phyloP scores from a whole-genome alignment of 148 eudicot species.

The Cornus suecica region DNA sequence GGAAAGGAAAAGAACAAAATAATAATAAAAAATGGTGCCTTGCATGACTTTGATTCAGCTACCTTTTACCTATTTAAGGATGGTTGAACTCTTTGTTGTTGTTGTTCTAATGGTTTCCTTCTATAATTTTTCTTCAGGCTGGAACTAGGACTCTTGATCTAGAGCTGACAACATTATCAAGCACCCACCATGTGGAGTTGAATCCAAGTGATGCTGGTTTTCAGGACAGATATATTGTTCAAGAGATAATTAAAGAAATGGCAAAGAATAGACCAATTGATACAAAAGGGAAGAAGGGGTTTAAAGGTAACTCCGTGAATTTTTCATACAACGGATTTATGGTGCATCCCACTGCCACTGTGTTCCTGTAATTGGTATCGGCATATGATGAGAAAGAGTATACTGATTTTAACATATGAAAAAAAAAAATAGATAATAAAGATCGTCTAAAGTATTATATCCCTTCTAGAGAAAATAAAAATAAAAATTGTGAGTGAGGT shows the following conservation, averaged over 20 bases:
- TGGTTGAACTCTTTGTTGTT: background rate
- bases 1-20: too few relatives aligned
- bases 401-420: background rate
- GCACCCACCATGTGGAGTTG: slow-evolving; percentile 89
- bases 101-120: slow-evolving; percentile 2
- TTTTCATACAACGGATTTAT: background rate
- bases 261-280: slow-evolving; percentile 95
- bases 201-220: slow-evolving; percentile 98
- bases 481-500: background rate
- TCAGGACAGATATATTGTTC: slow-evolving; percentile 94
- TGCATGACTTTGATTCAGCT: background rate
- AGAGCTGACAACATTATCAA: slow-evolving; percentile 84
- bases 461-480: background rate
- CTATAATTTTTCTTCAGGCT: slow-evolving; percentile 45
- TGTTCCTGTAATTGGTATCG: background rate
- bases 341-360: background rate
- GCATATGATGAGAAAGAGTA: background rate
- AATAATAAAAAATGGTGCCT: too few relatives aligned
- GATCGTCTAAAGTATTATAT: background rate
- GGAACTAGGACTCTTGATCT: slow-evolving; percentile 83
- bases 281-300: slow-evolving; percentile 81
- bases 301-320: slow-evolving; percentile 56
- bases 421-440: too few relatives aligned
- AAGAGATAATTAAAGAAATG: slow-evolving; percentile 97
- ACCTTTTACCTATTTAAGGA: background rate